These are phyloP conservation scores for Quercus variabilis DNA, from an alignment of 306 rosid genomes.

Conservation along the genomic window DNA sequence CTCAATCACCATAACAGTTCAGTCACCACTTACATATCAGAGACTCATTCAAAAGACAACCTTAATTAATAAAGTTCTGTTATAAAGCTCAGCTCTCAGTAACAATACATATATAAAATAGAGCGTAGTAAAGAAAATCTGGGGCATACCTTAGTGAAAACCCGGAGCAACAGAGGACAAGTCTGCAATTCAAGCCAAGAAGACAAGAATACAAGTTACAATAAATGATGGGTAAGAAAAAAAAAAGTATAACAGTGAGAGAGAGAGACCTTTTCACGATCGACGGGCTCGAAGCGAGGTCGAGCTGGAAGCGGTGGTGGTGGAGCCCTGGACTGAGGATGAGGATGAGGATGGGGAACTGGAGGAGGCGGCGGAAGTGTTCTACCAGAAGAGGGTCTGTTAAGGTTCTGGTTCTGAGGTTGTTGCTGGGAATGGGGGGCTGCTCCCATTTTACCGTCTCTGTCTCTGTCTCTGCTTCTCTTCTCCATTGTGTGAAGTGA, in stretches of 20 bases:
- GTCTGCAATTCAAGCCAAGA: slow-evolving; percentile 42
- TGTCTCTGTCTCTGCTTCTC: slow-evolving; percentile 32
- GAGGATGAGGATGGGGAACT: slow-evolving; percentile 18
- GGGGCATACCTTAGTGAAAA: slow-evolving; percentile 73
- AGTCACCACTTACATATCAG: too few relatives aligned
- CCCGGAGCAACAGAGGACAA: slow-evolving; percentile 86
- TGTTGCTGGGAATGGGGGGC: slow-evolving; percentile 20
- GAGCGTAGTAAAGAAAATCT: not conserved
- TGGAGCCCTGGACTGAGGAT: slow-evolving; percentile 36
- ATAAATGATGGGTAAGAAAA: not conserved
- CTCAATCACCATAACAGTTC: too few relatives aligned
- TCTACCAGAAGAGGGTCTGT: slow-evolving; percentile 31
- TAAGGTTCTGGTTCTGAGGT: not conserved
- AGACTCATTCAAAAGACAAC: too few relatives aligned
- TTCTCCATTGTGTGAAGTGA: slow-evolving; percentile 31
- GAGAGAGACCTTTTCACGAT: slow-evolving; percentile 50
- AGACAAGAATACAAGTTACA: not conserved
- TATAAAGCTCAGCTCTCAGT: not conserved
- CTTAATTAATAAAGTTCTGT: too few relatives aligned
- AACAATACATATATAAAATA: not conserved
- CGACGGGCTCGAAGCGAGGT: slow-evolving; percentile 52
- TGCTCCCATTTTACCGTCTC: slow-evolving; percentile 36
- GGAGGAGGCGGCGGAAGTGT: slow-evolving; percentile 40
- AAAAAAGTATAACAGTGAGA: not conserved
- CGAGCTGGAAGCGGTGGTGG: slow-evolving; percentile 34